phyloP scores from a whole-genome alignment of 1,139 yeast species.

The Protomyces arabidopsidicola region DNA sequence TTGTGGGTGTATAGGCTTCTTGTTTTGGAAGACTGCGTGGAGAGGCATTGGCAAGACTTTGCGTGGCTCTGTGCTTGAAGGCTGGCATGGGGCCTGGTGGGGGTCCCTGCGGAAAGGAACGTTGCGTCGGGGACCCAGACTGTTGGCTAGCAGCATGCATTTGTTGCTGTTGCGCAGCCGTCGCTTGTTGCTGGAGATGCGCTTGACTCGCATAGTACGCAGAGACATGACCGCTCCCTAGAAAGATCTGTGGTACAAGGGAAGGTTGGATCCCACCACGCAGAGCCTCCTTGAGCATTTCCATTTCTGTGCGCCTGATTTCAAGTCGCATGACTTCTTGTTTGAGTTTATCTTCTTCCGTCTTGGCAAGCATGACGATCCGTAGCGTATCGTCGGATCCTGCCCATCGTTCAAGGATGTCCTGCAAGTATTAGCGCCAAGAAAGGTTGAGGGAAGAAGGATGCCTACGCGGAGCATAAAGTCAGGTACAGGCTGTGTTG shows the following conservation, averaged over 20 bases:
- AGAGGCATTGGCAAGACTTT: not conserved
- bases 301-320: constrained; percentile 28
- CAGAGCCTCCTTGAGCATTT: constrained; percentile 26
- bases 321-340: constrained; percentile 28
- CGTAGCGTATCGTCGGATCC: constrained; percentile 31
- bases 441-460: not conserved
- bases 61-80: not conserved
- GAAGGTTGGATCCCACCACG: constrained; percentile 22
- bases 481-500: constrained; percentile 28
- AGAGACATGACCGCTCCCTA: constrained; percentile 1
- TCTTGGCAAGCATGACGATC: constrained; percentile 26
- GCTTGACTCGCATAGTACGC: constrained; percentile 16
- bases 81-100: not conserved
- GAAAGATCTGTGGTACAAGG: constrained; percentile 17
- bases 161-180: not conserved
- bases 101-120: not conserved
- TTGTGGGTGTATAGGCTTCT: not conserved
- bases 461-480: constrained; percentile 19
- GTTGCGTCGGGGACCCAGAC: not conserved
- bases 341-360: constrained; percentile 28
- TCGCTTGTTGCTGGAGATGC: not conserved
- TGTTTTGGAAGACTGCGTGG: constrained; percentile 12
- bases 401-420: constrained; percentile 30
- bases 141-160: not conserved
- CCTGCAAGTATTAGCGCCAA: not conserved